phyloP scores from a whole-genome alignment of 176 grass and related monocot genomes.

The Pontederia crassipes region DNA sequence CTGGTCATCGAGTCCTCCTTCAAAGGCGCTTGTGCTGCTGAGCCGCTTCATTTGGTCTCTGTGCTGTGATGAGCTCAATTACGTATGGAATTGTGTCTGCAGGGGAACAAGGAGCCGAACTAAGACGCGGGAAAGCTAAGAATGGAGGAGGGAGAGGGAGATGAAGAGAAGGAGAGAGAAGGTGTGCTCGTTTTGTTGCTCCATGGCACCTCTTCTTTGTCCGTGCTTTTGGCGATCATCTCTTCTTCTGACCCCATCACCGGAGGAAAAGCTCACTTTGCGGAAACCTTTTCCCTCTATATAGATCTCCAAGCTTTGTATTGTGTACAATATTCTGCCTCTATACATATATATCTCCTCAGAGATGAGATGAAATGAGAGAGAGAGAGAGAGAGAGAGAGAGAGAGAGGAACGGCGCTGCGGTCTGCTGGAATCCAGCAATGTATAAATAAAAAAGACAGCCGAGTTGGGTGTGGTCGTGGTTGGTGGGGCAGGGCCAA shows the following conservation, averaged over 20 bases:
- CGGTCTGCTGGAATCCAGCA: too few relatives aligned
- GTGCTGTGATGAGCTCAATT: neutral
- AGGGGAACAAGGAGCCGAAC: neutral
- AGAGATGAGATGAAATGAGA: neutral
- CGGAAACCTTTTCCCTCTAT: neutral
- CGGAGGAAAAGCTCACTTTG: too few relatives aligned
- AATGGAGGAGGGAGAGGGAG: neutral
- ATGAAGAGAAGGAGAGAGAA: neutral
- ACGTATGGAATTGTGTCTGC: neutral
- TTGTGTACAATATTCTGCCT: neutral
- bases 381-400: neutral
- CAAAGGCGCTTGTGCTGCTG: too few relatives aligned
- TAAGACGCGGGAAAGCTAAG: neutral
- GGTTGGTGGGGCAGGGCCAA: too few relatives aligned
- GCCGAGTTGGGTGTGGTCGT: too few relatives aligned
- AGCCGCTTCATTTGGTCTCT: too few relatives aligned
- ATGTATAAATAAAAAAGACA: too few relatives aligned
- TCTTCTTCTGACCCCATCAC: constrained; percentile 5
- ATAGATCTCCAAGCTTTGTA: neutral
- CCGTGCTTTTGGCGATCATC: neutral
- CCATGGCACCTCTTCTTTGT: constrained; percentile 7
- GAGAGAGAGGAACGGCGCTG: neutral
- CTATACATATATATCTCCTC: too few relatives aligned
- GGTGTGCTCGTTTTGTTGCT: neutral
- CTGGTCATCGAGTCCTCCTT: too few relatives aligned